Percentiles rank a stretch among this genome's conserved stretches.
phyloP scores from a whole-genome alignment of 2,329 filamentous ascomycete genomes.

The Fusarium sp. region DNA sequence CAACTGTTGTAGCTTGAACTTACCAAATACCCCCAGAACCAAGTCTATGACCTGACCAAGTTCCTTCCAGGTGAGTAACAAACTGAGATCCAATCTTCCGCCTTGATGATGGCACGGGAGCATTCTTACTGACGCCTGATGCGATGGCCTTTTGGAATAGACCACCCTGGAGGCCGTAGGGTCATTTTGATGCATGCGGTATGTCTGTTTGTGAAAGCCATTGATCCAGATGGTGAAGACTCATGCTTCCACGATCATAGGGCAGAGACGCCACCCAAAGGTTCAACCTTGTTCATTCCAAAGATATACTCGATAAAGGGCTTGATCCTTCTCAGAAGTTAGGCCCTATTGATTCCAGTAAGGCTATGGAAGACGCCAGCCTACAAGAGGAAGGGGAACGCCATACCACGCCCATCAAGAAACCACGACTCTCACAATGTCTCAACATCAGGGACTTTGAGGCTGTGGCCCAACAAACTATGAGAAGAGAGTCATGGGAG shows the following conservation, averaged over 20 bases:
- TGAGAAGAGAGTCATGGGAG: slow-evolving; percentile 19
- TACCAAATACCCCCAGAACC: not conserved
- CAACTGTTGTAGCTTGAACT: not conserved
- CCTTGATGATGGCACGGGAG: not conserved
- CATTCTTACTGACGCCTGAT: not conserved
- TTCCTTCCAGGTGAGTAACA: slow-evolving; percentile 12
- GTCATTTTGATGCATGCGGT: slow-evolving; percentile 29
- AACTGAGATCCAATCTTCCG: not conserved
- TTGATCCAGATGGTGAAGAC: accelerated
- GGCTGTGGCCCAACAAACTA: not conserved
- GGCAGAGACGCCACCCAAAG: slow-evolving; percentile 19
- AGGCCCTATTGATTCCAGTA: slow-evolving; percentile 9
- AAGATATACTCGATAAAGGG: slow-evolving; percentile 21
- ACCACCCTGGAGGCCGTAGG: slow-evolving; percentile 18
- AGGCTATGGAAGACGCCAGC: not conserved
- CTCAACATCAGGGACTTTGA: slow-evolving; percentile 20
- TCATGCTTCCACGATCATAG: not conserved
- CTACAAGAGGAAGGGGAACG: not conserved
- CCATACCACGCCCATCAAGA: not conserved
- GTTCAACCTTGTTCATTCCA: slow-evolving; percentile 23
- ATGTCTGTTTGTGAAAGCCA: accelerated
- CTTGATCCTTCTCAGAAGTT: slow-evolving; percentile 10
- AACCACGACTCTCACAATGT: slow-evolving; percentile 11
- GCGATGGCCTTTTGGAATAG: not conserved
- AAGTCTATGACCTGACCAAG: slow-evolving; percentile 22